These are phyloP conservation scores for Rhamnella rubrinervis DNA, from an alignment of 331 rosid genomes.

Conservation along the genomic window DNA sequence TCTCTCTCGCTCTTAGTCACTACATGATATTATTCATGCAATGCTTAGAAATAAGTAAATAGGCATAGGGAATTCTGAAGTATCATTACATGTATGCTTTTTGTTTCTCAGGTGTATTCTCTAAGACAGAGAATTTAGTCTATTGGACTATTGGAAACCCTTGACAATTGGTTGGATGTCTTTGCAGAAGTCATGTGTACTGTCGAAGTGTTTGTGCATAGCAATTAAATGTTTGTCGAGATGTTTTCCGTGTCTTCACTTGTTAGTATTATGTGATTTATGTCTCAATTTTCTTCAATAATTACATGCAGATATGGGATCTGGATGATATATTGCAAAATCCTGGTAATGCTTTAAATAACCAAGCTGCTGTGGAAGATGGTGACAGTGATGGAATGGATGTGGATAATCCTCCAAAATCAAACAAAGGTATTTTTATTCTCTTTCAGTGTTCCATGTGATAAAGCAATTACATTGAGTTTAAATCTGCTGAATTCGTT, in stretches of 20 bases:
- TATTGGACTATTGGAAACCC: too few relatives aligned
- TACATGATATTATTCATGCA: neutral
- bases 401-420: slow-evolving; percentile 36
- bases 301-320: slow-evolving; percentile 58
- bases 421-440: slow-evolving; percentile 38
- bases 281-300: neutral
- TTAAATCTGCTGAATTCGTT: too few relatives aligned
- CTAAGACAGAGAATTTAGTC: too few relatives aligned
- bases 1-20: slow-evolving; percentile 11
- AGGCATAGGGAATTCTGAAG: too few relatives aligned
- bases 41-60: neutral
- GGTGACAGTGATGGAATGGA: slow-evolving; percentile 60
- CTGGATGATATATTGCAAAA: slow-evolving; percentile 59
- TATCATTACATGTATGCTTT: neutral
- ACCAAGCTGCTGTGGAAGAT: slow-evolving; percentile 26
- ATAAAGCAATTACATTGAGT: too few relatives aligned
- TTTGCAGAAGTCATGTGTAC: too few relatives aligned
- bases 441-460: neutral
- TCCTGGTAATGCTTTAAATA: slow-evolving; percentile 26
- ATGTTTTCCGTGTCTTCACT: neutral
- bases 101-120: neutral
- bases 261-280: neutral
- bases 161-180: too few relatives aligned
- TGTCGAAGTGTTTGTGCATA: too few relatives aligned
- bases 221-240: neutral